phyloP scores from a whole-genome alignment of 2,329 filamentous ascomycete species.

The Pseudogymnoascus sp. region DNA sequence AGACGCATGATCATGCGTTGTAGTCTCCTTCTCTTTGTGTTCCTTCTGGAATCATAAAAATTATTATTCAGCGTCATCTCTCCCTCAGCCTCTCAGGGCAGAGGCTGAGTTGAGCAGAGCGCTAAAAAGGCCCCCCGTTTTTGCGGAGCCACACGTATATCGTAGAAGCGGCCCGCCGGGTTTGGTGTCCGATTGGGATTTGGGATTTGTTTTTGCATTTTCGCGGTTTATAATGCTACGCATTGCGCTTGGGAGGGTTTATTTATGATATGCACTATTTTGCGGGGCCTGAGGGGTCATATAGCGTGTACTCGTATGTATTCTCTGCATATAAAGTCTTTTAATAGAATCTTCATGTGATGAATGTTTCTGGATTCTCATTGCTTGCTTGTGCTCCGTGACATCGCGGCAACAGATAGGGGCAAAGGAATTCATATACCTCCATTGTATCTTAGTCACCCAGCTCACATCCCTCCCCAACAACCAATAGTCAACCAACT shows the following conservation, averaged over 20 bases:
- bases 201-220: not conserved
- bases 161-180: constrained; percentile 3
- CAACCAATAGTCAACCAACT: not conserved
- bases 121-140: constrained; percentile 3
- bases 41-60: not conserved
- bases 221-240: not conserved
- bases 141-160: constrained; percentile 7
- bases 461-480: too few relatives aligned
- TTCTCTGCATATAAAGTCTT: not conserved
- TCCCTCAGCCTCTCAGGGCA: not conserved
- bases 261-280: not conserved
- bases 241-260: not conserved
- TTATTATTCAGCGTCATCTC: not conserved
- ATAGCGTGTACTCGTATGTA: not conserved
- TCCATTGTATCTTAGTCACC: too few relatives aligned
- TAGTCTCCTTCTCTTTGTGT: not conserved
- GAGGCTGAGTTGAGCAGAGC: not conserved
- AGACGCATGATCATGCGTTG: not conserved
- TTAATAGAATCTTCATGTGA: not conserved
- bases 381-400: not conserved
- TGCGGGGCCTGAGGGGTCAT: not conserved
- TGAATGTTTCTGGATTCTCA: not conserved
- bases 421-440: too few relatives aligned
- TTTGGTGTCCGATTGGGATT: not conserved
- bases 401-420: too few relatives aligned